Conservation (phyloP, 331 rosid species). For the Rhamnella rubrinervis region DNA sequence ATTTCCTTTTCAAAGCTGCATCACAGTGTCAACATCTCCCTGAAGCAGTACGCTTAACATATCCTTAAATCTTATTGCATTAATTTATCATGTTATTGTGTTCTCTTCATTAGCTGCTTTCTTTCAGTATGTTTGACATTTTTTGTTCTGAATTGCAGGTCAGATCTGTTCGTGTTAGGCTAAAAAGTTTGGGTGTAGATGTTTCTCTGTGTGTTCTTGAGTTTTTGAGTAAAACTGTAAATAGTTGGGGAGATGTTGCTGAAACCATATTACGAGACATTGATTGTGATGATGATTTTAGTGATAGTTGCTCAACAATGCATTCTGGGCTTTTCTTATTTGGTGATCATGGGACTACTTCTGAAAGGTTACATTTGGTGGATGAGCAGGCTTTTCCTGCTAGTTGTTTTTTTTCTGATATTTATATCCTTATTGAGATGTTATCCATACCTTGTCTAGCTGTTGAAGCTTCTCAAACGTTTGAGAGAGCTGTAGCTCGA, state of each 20-base stretch:
- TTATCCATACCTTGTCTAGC: conserved; percentile 94
- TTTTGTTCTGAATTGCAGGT: conserved; percentile 54
- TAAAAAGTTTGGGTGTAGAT: conserved; percentile 72
- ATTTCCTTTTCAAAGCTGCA: conserved; percentile 91
- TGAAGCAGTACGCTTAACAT: conserved; percentile 76
- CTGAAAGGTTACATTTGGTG: conserved; percentile 58
- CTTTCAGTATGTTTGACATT: conserved; percentile 25
- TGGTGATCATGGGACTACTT: conserved; percentile 59
- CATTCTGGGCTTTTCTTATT: conserved; percentile 67
- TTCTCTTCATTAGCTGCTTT: conserved; percentile 11
- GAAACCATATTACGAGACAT: conserved; percentile 91
- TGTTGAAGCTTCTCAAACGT: conserved; percentile 90
- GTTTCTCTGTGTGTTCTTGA: conserved; percentile 93
- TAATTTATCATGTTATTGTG: conserved; percentile 10
- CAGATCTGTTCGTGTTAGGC: conserved; percentile 84
- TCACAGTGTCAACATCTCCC: conserved; percentile 98
- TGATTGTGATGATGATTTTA: conserved; percentile 83
- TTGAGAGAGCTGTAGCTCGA: conserved; percentile 95
- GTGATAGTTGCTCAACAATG: conserved; percentile 60
- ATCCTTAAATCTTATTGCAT: conserved; percentile 28
- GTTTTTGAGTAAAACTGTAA: conserved; percentile 83
- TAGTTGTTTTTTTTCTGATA: conserved; percentile 74
- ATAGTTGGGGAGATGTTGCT: conserved; percentile 99
- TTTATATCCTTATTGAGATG: conserved; percentile 85
- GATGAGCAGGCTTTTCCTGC: conserved; percentile 73